Base-by-base conservation (phyloP, 2,329 filamentous ascomycete species). In the Aureobasidium sp. region DNA sequence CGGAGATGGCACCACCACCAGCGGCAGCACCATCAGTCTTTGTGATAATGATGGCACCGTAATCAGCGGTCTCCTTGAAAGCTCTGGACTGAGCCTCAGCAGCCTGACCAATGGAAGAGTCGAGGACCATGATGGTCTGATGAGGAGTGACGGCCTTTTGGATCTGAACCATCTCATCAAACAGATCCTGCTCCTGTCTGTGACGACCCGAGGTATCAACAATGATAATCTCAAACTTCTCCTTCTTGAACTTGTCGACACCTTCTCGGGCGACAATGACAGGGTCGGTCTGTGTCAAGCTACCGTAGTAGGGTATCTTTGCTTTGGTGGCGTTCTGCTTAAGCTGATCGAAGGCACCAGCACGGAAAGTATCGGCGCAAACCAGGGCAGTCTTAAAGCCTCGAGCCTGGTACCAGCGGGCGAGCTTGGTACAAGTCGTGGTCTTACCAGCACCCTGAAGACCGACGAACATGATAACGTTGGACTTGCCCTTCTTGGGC, bases 381-480 rank as follows among this genome's bases (percentile, higher is more conserved):
- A 99, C 94, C 62, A 99, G 80, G 68, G 93, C 96, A 8, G 92
- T 85, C 75, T 90, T 91, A 82, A 97, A 96, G 0, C 94, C 94
- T 65, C 94, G 82, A 10, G 90, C 91, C 75, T 96, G 90, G 77
- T 99, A 99, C 81, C 96, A 93, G 63, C 92, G 81, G 20, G 94
- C 94, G 66, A 99, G 82, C 78, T 99, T 99, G 44, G 94, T 99
- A 82, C 94, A 97, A 13, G 93, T 95, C 1, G 94, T 99, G 27
- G 94, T 99, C 78, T 99, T 99, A 75, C 94, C 94, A 5, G 93
- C 91, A 81, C 94, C 94, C 77, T 99, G 94, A 53, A 99, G 82
- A 78, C 94, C 94, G 66, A 99, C 94, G 74, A 99, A 97, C 94
- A 99, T 99, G 76, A 99, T 97, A 72, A 99, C 90, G 75, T 97